These are phyloP conservation scores for Cystobasidium pallidum DNA, from an alignment of 1,284 basidiomycete species.

Conservation along the genomic window DNA sequence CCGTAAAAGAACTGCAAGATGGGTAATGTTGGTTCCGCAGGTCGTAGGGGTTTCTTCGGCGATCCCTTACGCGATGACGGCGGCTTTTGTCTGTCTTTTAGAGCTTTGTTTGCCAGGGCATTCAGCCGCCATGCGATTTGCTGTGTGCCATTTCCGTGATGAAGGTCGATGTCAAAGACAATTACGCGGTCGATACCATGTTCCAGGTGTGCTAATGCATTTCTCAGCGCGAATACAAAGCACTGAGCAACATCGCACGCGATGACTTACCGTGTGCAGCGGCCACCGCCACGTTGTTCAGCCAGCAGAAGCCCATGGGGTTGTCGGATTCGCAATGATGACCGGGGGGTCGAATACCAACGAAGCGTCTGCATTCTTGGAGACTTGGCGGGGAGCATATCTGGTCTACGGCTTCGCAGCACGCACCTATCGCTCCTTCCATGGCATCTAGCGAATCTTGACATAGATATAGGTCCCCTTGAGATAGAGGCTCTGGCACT, in stretches of 20 bases:
- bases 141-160: conserved; percentile 91
- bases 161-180: conserved; percentile 91
- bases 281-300: conserved; percentile 89
- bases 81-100: conserved; percentile 26
- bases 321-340: conserved; percentile 41
- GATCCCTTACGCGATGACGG: conserved; percentile 31
- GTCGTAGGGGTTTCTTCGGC: conserved; percentile 22
- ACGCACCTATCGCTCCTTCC: conserved; percentile 73
- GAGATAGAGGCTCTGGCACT: conserved; percentile 72
- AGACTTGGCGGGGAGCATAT: conserved; percentile 57
- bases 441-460: conserved; percentile 71
- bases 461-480: conserved; percentile 82
- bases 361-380: conserved; percentile 64
- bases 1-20: conserved; percentile 81
- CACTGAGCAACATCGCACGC: conserved; percentile 71
- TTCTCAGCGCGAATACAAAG: no score
- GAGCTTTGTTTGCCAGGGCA: conserved; percentile 71
- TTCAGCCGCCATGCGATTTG: conserved; percentile 90
- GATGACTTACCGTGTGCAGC: conserved; percentile 80
- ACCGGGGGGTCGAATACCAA: conserved; percentile 81
- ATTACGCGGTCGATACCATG: conserved; percentile 78
- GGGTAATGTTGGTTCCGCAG: conserved; percentile 54
- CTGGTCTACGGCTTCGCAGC: conserved; percentile 80
- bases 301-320: conserved; percentile 91
- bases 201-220: conserved; percentile 78